Conservation (phyloP, 106 monocot genomes). For the Phalaenopsis equestris region DNA sequence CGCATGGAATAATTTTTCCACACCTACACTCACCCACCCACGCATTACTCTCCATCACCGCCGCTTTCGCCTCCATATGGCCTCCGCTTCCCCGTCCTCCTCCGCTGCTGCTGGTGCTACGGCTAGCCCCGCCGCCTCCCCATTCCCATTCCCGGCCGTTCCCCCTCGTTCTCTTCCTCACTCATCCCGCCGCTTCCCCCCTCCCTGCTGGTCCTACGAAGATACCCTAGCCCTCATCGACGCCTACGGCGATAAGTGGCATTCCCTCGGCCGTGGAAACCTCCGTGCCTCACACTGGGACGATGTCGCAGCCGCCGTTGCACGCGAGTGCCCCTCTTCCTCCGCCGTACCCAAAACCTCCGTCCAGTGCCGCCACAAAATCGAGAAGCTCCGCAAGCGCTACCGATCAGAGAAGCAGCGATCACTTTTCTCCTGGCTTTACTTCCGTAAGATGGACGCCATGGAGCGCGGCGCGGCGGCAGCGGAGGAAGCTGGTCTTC, state of each 20-base stretch:
- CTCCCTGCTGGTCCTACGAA: conserved; percentile 87
- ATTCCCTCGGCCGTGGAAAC: conserved; percentile 58
- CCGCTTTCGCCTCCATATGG: not conserved
- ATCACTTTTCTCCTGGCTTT: conserved; percentile 65
- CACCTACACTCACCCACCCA: no score
- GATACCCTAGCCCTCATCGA: conserved; percentile 83
- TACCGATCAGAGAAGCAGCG: conserved; percentile 62
- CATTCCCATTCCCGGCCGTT: not conserved
- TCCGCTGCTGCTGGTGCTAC: not conserved
- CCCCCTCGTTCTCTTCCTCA: conserved; percentile 6
- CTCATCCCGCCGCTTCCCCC: conserved; percentile 61
- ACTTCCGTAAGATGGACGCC: conserved; percentile 55
- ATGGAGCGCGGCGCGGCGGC: conserved; percentile 35
- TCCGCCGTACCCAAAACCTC: conserved; percentile 54
- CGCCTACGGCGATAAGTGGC: conserved; percentile 78
- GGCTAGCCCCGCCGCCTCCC: not conserved
- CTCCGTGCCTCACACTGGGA: conserved; percentile 86
- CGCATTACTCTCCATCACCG: not conserved
- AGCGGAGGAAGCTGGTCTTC: not conserved
- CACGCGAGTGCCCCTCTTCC: conserved; percentile 30
- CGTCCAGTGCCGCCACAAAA: conserved; percentile 97
- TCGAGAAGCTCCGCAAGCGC: conserved; percentile 98
- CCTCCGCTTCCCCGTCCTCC: not conserved
- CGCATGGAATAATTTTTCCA: no score
- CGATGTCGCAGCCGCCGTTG: conserved; percentile 61